phyloP scores from a whole-genome alignment of 2,329 filamentous ascomycete genomes.

The Fonsecaea pugnacius region DNA sequence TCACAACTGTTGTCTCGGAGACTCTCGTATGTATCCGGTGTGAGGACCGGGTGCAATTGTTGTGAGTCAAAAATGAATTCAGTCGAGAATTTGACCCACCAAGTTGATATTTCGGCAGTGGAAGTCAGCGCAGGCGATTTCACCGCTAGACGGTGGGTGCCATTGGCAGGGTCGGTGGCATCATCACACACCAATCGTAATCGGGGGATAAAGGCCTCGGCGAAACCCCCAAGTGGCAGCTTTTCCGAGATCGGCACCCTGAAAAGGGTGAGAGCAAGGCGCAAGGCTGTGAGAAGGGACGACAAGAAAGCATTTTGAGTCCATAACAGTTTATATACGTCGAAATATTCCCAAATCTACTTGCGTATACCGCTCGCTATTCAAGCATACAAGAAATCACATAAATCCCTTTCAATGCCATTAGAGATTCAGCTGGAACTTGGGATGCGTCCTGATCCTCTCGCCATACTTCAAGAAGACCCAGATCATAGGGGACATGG shows the following conservation, averaged over 20 bases:
- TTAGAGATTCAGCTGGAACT: conserved; percentile 39
- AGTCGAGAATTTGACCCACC: not conserved
- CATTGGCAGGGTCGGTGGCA: conserved; percentile 3
- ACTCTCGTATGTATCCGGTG: not conserved
- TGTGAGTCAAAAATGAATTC: conserved; percentile 13
- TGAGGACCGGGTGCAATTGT: not conserved
- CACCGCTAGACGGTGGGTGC: not conserved
- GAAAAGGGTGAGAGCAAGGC: not conserved
- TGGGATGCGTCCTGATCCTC: conserved; percentile 41
- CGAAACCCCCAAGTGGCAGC: not conserved
- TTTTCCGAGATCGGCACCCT: not conserved
- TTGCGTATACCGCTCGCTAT: not conserved
- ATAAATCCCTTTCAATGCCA: not conserved
- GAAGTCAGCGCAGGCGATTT: not conserved
- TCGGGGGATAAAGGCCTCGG: not conserved
- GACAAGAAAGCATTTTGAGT: not conserved
- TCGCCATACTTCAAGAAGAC: conserved; percentile 46
- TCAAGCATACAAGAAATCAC: not conserved
- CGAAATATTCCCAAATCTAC: not conserved
- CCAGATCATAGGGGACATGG: conserved; percentile 49
- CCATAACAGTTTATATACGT: not conserved
- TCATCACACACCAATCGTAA: conserved; percentile 10
- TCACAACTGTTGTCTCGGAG: not conserved
- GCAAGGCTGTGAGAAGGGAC: not conserved
- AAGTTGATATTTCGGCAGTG: conserved; percentile 1